A percentile compares a stretch with the other conserved stretches of the same genome.
Evolutionary conservation across 129 eudicot species (phyloP).

Genomic region (carrot (Daucus carota)): DNA sequence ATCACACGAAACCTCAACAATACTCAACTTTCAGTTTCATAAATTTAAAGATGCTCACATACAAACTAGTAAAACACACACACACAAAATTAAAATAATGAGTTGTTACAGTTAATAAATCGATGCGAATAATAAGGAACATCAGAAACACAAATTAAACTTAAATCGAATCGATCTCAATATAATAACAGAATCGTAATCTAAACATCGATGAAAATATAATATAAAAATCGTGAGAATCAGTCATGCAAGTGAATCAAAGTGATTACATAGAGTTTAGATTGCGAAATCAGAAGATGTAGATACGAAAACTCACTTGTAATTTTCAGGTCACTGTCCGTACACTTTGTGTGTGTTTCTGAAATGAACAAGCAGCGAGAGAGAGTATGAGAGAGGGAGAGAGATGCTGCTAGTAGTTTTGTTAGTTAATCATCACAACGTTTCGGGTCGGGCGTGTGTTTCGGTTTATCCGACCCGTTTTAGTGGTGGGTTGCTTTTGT

Average conservation of each 20-base stretch:
- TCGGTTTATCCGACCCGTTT: neutral
- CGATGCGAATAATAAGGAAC: neutral
- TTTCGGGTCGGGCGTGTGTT: neutral
- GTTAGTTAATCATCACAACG: neutral
- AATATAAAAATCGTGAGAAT: neutral
- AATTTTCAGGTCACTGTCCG: conserved; percentile 1
- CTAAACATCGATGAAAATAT: neutral
- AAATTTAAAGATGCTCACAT: neutral
- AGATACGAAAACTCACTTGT: neutral
- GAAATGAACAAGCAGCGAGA: neutral
- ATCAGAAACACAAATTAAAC: neutral
- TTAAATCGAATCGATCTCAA: neutral
- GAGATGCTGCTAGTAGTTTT: neutral
- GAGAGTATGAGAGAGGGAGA: neutral
- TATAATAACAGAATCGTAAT: neutral
- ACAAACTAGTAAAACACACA: neutral
- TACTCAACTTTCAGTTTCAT: neutral
- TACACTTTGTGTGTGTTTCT: neutral
- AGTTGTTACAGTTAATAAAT: neutral
- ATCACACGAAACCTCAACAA: neutral
- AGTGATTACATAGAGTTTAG: neutral
- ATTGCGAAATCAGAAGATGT: neutral
- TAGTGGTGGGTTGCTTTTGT: neutral
- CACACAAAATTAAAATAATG: neutral
- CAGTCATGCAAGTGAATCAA: neutral